phyloP scores from a whole-genome alignment of 768 basidiomycete species.

The Favolaschia claudopus region DNA sequence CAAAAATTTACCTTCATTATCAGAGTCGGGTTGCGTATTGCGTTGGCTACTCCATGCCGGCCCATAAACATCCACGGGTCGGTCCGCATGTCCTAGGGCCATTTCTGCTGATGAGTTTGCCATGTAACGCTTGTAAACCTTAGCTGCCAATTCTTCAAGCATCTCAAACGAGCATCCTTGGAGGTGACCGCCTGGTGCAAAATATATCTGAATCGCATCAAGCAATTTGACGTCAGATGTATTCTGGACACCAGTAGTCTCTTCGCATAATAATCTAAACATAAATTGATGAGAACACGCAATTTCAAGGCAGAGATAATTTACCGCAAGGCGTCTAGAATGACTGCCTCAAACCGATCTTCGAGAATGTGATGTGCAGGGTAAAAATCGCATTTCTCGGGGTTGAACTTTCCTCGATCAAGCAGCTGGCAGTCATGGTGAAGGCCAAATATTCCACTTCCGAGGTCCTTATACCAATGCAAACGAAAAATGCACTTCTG shows the following conservation, averaged over 20 bases:
- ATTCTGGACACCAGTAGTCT: neutral
- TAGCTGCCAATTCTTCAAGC: slow-evolving; percentile 1
- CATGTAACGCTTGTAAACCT: slow-evolving; percentile 9
- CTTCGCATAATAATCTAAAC: neutral
- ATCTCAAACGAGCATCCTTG: neutral
- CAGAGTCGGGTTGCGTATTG: too few species aligned
- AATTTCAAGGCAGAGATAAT: too few species aligned
- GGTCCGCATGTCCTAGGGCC: neutral
- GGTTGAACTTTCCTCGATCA: slow-evolving; percentile 19
- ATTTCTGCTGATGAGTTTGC: neutral
- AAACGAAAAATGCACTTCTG: slow-evolving; percentile 24
- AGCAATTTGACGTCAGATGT: neutral
- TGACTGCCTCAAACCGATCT: slow-evolving; percentile 20
- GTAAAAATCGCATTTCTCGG: slow-evolving; percentile 27
- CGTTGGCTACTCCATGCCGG: neutral
- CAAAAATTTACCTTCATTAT: too few species aligned
- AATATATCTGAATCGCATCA: neutral
- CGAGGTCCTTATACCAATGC: slow-evolving; percentile 14
- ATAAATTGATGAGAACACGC: neutral
- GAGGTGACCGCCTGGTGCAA: neutral
- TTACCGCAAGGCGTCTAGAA: slow-evolving; percentile 15
- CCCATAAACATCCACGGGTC: neutral
- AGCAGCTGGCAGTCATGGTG: slow-evolving; percentile 4
- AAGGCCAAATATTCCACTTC: slow-evolving; percentile 6
- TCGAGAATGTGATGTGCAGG: slow-evolving; percentile 22